phyloP scores from a whole-genome alignment of 306 rosid genomes.

The Purshia tridentata region DNA sequence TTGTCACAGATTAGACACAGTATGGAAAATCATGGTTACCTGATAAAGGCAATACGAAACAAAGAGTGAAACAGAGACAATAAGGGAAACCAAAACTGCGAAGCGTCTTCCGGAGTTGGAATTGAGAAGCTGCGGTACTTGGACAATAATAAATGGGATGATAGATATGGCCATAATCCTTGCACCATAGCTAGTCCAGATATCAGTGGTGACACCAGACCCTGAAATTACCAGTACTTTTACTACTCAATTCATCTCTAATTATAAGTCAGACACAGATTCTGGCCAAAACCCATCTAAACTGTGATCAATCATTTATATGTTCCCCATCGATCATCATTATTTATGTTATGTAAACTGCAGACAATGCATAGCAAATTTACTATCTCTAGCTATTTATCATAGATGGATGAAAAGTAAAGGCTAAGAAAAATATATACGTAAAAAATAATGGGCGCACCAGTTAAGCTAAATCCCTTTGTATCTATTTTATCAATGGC shows the following conservation, averaged over 20 bases:
- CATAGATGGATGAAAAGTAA: background rate
- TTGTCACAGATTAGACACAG: background rate
- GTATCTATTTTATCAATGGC: conserved; percentile 41
- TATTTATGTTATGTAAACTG: no score
- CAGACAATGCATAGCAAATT: background rate
- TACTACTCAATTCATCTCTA: conserved; percentile 6
- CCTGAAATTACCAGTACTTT: conserved; percentile 50
- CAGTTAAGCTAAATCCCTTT: conserved; percentile 48
- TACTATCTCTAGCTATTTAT: no score
- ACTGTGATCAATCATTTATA: background rate
- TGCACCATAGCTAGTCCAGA: conserved; percentile 94
- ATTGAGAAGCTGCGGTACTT: conserved; percentile 62
- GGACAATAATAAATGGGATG: conserved; percentile 79
- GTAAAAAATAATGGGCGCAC: conserved; percentile 18
- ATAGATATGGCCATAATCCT: conserved; percentile 75
- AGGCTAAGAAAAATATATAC: background rate
- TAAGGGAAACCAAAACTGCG: conserved; percentile 73
- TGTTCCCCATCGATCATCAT: no score
- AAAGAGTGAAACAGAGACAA: conserved; percentile 52
- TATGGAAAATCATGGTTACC: conserved; percentile 37
- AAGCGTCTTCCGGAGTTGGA: conserved; percentile 66
- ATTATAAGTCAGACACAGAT: conserved; percentile 3
- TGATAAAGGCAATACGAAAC: conserved; percentile 71
- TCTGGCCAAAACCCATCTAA: background rate
- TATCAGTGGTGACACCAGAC: conserved; percentile 95